Evolutionary conservation across 2,329 filamentous ascomycete genomes (phyloP).

Genomic region (Colletotrichum salicis): DNA sequence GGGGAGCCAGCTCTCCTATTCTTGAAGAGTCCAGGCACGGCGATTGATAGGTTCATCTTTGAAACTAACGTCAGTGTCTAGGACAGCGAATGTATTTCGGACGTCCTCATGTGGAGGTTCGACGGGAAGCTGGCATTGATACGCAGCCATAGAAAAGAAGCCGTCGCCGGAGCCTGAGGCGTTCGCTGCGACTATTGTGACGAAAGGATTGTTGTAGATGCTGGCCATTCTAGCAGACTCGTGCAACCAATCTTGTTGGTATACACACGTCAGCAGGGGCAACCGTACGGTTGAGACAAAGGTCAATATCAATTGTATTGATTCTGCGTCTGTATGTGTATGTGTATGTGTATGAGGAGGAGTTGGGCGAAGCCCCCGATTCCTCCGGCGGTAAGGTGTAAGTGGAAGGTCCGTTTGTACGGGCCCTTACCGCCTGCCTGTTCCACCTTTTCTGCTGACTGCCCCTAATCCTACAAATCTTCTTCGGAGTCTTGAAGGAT

Average conservation of each 20-base stretch:
- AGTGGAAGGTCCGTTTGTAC: too few relatives aligned
- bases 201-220: neutral
- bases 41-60: neutral
- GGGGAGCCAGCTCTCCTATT: neutral
- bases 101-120: neutral
- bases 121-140: neutral
- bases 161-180: neutral
- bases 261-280: too few relatives aligned
- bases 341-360: too few relatives aligned
- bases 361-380: too few relatives aligned
- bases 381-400: too few relatives aligned
- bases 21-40: neutral
- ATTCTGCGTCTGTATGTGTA: too few relatives aligned
- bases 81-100: neutral
- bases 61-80: neutral
- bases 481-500: neutral
- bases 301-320: too few relatives aligned
- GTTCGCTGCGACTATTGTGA: neutral
- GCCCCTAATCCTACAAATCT: too few relatives aligned
- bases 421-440: too few relatives aligned
- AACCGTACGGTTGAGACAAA: too few relatives aligned
- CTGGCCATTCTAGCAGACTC: neutral
- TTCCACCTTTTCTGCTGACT: too few relatives aligned
- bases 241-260: neutral
- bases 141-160: neutral